Base-by-base conservation (phyloP, 2,329 filamentous ascomycete species). In the Penicillium sp. region DNA sequence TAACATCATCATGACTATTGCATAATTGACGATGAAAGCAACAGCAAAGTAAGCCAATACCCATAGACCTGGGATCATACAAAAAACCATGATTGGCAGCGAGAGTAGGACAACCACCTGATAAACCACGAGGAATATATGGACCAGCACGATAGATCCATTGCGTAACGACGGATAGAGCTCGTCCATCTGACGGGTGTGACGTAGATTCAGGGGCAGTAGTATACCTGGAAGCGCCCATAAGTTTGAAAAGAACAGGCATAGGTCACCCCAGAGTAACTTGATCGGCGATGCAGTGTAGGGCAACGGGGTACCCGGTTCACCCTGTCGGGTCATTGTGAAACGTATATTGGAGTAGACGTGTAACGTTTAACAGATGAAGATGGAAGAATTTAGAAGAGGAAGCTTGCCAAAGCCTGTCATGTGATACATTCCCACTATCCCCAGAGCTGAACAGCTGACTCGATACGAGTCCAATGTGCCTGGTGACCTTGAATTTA, bases 101-200 rank as follows among this genome's bases (percentile, higher is more conserved):
- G 78, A 78, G 0, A 87, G 13, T 8, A 91, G 65, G 66, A 90
- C 88, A 0, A 64, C 62, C 0, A 83, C 60, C 71, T 91, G 87
- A n/a, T 83, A 65, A 10, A 86, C 49, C 29, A 80, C 66, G 3
- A 91, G 77, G 38, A 88, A 49, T 3, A 76, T 30, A 62, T 91
- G 88, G 6, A 88, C 65, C 14, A 71, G 63, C 19, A 90, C 68
- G 53, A 79, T 81, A 60, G 78, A 79, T 0, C 84, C 32, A 60
- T 91, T 91, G 40, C 72, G 68, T 13, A 64, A 55, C 0, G 81
- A 86, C 1, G 79, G 79, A 55, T 85, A 81, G 16, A 91, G 74
- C 73, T 92, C 89, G 62, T 86, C 84, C 43, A 88, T 77, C 62
- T 56, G 39, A 13, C 76, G 81, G 1, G 81, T 82, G 39, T 77